Evolutionary conservation across 257 asterid species (phyloP).

Genomic region (Mentha longifolia): DNA sequence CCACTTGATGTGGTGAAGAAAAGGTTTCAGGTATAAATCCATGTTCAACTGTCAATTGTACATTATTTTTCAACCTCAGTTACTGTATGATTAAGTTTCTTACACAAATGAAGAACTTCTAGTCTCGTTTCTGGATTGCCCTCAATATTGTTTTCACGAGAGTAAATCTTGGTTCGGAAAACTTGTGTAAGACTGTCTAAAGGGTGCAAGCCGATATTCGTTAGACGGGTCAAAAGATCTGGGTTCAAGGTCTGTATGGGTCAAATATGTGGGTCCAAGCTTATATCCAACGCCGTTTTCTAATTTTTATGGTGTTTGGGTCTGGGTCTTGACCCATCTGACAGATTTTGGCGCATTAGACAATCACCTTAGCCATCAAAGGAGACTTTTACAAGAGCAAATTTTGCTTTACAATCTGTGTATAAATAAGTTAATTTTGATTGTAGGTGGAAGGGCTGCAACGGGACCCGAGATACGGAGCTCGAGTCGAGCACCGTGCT

Average conservation of each 20-base stretch:
- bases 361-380: not conserved
- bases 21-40: constrained; percentile 85
- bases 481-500: constrained; percentile 73
- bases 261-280: not conserved
- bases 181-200: not conserved
- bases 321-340: too few relatives aligned
- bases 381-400: too few relatives aligned
- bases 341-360: not conserved
- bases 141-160: not conserved
- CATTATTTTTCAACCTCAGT: not conserved
- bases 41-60: not conserved
- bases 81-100: not conserved
- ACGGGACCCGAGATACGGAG: constrained; percentile 87
- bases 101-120: not conserved
- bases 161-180: not conserved
- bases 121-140: not conserved
- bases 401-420: too few relatives aligned
- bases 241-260: too few relatives aligned
- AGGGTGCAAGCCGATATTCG: not conserved
- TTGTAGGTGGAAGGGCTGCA: constrained; percentile 82
- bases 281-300: too few relatives aligned
- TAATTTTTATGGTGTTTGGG: too few relatives aligned
- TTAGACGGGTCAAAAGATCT: too few relatives aligned
- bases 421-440: not conserved
- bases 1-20: constrained; percentile 97